Base-by-base conservation (phyloP, 768 basidiomycete species). In the Dioszegia aurantiaca region DNA sequence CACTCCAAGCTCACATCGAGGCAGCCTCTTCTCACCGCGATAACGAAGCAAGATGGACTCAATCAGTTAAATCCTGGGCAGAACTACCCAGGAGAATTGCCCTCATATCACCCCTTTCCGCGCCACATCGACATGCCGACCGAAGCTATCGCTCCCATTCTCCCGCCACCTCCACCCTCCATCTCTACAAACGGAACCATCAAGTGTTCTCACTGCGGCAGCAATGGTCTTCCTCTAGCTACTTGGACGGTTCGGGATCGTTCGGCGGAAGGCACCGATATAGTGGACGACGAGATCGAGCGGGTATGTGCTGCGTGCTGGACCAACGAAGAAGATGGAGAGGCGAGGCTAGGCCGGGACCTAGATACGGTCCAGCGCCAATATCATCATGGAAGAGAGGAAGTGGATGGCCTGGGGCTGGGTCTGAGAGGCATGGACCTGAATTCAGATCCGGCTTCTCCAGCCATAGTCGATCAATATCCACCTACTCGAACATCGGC, bases 141-240 rank as follows among this genome's bases (percentile, higher is more conserved):
- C 8, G 72, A 73, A 66, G 67, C 71, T n/a, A 53, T 63, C 26
- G 45, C 63, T 37, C 58, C 54, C 14, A 6, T 14, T 46, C 16
- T 49, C 49, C 47, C 30, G 16, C 60, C 42, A 16, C 30, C 31
- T 52, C 24, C 51, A 26, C 54, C 31, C 14, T 10, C 41, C 23
- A 23, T 27, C 42, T 2, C 28, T 28, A 41, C 21, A 11, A 4
- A 10, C 17, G 58, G 55, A 16, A 21, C 39, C 14, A 63, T 65
- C 58, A 73, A 73, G 58, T 73, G 72, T 45, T 59, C 67, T 0
- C 46, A 68, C 12, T 73, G 72, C 52, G 72, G 72, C n/a, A 31
- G 52, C 1, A 65, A 60, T 21, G 55, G 54, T 31, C 36, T 60
- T 36, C 36, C 46, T 4, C 44, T 54, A 12, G 37, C 51, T 4